Evolutionary conservation across 2,329 filamentous ascomycete species (phyloP).

Genomic region (Aspergillus aculeatinus): DNA sequence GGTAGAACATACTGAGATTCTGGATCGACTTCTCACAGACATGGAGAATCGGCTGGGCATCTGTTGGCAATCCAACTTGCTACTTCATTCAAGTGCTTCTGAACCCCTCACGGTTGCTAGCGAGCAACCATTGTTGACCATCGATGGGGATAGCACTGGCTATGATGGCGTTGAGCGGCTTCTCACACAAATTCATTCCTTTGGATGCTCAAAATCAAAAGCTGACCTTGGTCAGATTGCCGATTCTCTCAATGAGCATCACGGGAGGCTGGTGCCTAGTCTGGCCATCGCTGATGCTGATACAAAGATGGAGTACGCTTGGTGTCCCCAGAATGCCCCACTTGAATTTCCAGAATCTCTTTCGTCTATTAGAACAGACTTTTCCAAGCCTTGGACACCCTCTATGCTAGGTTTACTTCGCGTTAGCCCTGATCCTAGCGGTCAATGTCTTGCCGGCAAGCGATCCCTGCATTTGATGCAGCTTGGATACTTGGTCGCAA

Average conservation of each 20-base stretch:
- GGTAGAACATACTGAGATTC: conserved; percentile 23
- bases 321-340: conserved; percentile 36
- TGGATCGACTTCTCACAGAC: conserved; percentile 25
- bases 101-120: conserved; percentile 18
- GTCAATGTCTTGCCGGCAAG: conserved; percentile 20
- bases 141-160: conserved; percentile 27
- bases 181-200: conserved; percentile 26
- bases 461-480: conserved; percentile 36
- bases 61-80: conserved; percentile 24
- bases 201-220: conserved; percentile 33
- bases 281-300: conserved; percentile 7
- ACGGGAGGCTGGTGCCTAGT: conserved; percentile 30
- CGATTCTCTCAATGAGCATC: conserved; percentile 36
- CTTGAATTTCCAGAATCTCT: conserved; percentile 28
- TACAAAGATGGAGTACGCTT: conserved; percentile 27
- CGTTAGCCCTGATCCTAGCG: conserved; percentile 24
- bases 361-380: conserved; percentile 12
- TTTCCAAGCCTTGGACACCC: conserved; percentile 17
- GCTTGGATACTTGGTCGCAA: conserved; percentile 35
- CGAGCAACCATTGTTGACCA: conserved; percentile 23
- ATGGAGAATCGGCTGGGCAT: conserved; percentile 36
- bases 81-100: conserved; percentile 20
- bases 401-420: conserved; percentile 35
- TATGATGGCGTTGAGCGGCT: conserved; percentile 27
- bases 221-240: conserved; percentile 28